Base-by-base conservation (phyloP, 2,329 filamentous ascomycete genomes). In the Colletotrichum sp. region DNA sequence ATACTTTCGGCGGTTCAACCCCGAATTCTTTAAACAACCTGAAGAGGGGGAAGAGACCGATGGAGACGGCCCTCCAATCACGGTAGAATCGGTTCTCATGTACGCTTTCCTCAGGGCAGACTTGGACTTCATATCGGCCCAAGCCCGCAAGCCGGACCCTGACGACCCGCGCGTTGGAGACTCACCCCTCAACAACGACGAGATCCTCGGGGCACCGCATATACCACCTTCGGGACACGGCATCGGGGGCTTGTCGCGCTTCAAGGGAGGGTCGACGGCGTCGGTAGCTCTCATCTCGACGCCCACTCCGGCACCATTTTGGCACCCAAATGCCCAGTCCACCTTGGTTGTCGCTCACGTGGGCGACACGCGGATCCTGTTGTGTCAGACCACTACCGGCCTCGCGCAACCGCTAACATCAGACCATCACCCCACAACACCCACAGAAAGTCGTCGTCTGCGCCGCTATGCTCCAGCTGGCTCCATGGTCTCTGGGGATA, bases 71-170 rank as follows among this genome's bases (percentile, higher is more conserved):
- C 79, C 80, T 16, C 82, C 88, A 16, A 87, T 92, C 43, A 91
- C 91, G 16, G 90, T 96, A 74, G 93, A 96, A 80, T 91, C 94
- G 1, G 91, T 98, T 43, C 87, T 99, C 67, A 94, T 94, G 73
- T 98, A 98, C 83, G 95, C 96, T 27, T 99, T 99, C 79, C 88
- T 99, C 63, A 94, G 95, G 78, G 95, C 96, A 38, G 97, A 99
- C 82, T 91, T 98, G 66, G 96, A 98, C 83, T 99, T 99, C 80
- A 93, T 98, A 69, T 91, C 93, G 8, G 95, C 95, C 1, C 96
- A 98, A 83, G 95, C 95, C 7, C 90, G 91, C 59, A 98, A 97
- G 82, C 89, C 92, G n/a, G 90, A 94, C 78, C 89, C 92, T 0
- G 90, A 93, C 76, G 94, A 97, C 78, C 87, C 90, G 6, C 90